Base-by-base conservation (phyloP, 2,329 filamentous ascomycete genomes). In the Tolypocladium album region DNA sequence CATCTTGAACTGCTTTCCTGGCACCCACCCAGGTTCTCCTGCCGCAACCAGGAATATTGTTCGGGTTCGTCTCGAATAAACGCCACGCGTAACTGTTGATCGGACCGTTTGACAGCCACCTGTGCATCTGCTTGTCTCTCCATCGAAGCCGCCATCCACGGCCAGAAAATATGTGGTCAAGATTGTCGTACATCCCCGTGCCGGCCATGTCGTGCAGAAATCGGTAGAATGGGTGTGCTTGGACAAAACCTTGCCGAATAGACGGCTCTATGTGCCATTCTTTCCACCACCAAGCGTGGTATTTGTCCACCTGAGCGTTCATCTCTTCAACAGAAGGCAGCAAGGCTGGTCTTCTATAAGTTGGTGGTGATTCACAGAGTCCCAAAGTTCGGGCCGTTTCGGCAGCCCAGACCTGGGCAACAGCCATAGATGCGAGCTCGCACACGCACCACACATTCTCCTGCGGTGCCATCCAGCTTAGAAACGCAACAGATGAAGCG, bases 401-500 rank as follows among this genome's bases (percentile, higher is more conserved):
- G 9, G 60, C 59, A 12, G 59, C 52, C 71, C 73, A 80, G 11
- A 78, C 67, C 60, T 79, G 76, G 2, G 73, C 71, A 5, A 79
- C 62, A 56, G 59, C 59, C 74, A 76, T 77, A 22, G 71, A 67
- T 1, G 70, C 71, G 24, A 80, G 68, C 59, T 79, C 77, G 52
- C 71, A 68, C 9, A 75, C 66, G 43, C 69, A 68, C 36, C 52
- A 72, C 61, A 67, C 69, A 61, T 68, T 67, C 61, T 73, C 64
- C 62, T 67, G 67, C 31, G 72, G 69, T n/a, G 70, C 68, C 40
- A 67, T 67, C 63, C 71, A 71, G 63, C 73, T 72, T 40, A 76
- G 61, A 58, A 78, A 72, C 0, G 74, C 78, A 24, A 79, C 69
- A 22, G 74, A 76, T 42, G 76, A 71, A 9, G 76, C 73, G 31